Conservation (phyloP, 768 basidiomycete genomes). For the Pluteus cervinus region DNA sequence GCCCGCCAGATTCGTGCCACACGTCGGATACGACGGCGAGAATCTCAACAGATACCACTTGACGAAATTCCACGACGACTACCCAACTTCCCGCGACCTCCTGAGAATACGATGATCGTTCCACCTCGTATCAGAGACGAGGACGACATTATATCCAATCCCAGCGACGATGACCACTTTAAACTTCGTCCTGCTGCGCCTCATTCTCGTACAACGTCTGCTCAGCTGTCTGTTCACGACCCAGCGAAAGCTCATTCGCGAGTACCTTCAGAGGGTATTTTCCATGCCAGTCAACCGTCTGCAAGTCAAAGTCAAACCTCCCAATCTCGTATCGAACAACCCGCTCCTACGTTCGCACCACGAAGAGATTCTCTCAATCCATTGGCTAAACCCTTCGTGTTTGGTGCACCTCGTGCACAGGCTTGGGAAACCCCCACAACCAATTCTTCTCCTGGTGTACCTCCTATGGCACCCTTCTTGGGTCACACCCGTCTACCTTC, state of each 20-base stretch:
- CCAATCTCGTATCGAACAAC: conserved; percentile 14
- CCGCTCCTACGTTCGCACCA: conserved; percentile 17
- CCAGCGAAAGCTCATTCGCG: conserved; percentile 63
- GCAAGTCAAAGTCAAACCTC: conserved; percentile 17
- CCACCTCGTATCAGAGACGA: conserved; percentile 34
- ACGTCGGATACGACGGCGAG: conserved; percentile 50
- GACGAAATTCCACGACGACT: conserved; percentile 69
- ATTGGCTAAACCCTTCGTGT: conserved; percentile 79
- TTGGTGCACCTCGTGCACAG: conserved; percentile 40
- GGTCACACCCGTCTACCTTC: conserved; percentile 40
- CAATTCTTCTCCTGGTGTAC: conserved; percentile 16
- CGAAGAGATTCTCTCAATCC: conserved; percentile 60
- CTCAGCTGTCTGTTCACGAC: conserved; percentile 55
- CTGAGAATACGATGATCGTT: conserved; percentile 41
- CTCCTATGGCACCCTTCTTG: conserved; percentile 27
- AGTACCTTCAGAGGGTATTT: conserved; percentile 30
- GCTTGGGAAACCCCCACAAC: conserved; percentile 8
- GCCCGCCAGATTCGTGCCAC: conserved; percentile 63
- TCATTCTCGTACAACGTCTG: conserved; percentile 61
- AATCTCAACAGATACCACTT: conserved; percentile 36
- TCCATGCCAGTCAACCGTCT: conserved; percentile 13
- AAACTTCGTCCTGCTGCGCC: conserved; percentile 51
- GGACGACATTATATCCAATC: conserved; percentile 77
- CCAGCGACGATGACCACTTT: conserved; percentile 64
- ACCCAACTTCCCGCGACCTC: conserved; percentile 78